Evolutionary conservation across 441 rosid genomes (phyloP).

Genomic region (Mallotus japonicus): DNA sequence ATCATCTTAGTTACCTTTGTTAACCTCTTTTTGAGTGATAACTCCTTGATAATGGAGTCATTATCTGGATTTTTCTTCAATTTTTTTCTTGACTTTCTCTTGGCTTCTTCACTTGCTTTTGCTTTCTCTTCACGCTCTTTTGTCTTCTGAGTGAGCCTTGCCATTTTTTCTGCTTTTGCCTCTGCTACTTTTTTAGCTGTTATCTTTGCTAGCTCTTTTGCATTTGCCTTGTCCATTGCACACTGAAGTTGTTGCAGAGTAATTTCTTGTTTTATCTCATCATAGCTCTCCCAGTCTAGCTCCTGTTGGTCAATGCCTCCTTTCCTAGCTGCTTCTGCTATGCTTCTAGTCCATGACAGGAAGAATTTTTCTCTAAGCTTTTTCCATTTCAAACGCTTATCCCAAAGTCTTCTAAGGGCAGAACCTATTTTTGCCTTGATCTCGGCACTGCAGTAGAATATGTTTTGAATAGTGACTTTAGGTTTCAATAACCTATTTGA

Average conservation of each 20-base stretch:
- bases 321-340: conserved; percentile 71
- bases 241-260: conserved; percentile 39
- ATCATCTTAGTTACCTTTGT: conserved; percentile 48
- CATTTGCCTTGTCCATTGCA: conserved; percentile 46
- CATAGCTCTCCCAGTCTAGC: conserved; percentile 76
- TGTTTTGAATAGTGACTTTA: conserved; percentile 3
- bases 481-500: neutral
- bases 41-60: conserved; percentile 23
- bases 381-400: conserved; percentile 51
- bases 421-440: conserved; percentile 67
- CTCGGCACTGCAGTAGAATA: conserved; percentile 53
- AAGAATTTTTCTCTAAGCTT: conserved; percentile 46
- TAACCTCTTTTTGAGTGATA: conserved; percentile 55
- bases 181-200: conserved; percentile 41
- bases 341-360: conserved; percentile 49
- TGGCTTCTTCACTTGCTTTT: conserved; percentile 34
- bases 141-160: conserved; percentile 43
- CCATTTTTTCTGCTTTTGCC: conserved; percentile 54
- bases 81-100: conserved; percentile 31
- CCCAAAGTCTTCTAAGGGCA: conserved; percentile 57
- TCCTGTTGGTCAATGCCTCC: conserved; percentile 55
- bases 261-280: conserved; percentile 51
- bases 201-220: conserved; percentile 45
- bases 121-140: conserved; percentile 50
- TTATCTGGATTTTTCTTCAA: conserved; percentile 32